Evolutionary conservation across 2,329 filamentous ascomycete genomes (phyloP).

Genomic region (Aspergillus brasiliensis): DNA sequence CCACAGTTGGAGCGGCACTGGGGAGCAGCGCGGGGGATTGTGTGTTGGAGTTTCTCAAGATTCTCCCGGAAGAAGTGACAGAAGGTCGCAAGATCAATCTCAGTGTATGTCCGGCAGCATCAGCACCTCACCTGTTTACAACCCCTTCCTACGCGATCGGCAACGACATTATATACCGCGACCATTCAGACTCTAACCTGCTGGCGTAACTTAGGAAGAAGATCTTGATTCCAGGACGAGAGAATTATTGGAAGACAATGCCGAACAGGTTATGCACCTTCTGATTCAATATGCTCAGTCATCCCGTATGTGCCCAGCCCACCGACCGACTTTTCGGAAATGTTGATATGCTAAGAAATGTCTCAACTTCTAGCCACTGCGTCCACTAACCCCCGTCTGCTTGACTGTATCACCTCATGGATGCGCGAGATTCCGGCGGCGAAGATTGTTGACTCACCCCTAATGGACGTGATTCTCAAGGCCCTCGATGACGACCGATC

Average conservation of each 20-base stretch:
- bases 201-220: conserved; percentile 74
- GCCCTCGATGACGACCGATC: conserved; percentile 75
- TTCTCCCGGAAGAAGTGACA: conserved; percentile 97
- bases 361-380: conserved; percentile 62
- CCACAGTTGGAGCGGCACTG: conserved; percentile 76
- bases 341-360: conserved; percentile 17
- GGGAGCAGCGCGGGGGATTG: conserved; percentile 73
- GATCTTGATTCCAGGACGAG: conserved; percentile 82
- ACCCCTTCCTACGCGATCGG: conserved; percentile 41
- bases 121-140: conserved; percentile 41
- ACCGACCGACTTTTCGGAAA: neutral
- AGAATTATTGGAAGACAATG: conserved; percentile 89
- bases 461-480: conserved; percentile 78
- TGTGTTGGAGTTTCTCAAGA: conserved; percentile 92
- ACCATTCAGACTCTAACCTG: conserved; percentile 51
- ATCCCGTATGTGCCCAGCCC: conserved; percentile 62
- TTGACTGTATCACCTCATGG: conserved; percentile 97
- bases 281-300: conserved; percentile 90
- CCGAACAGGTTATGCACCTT: conserved; percentile 80
- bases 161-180: conserved; percentile 16
- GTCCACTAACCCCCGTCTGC: conserved; percentile 81
- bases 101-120: conserved; percentile 78
- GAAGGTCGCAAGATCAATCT: conserved; percentile 99
- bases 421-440: conserved; percentile 85
- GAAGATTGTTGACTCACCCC: conserved; percentile 79